These are phyloP conservation scores for Amaranthus hypochondriacus DNA, from an alignment of 148 eudicot species.

Conservation along the genomic window DNA sequence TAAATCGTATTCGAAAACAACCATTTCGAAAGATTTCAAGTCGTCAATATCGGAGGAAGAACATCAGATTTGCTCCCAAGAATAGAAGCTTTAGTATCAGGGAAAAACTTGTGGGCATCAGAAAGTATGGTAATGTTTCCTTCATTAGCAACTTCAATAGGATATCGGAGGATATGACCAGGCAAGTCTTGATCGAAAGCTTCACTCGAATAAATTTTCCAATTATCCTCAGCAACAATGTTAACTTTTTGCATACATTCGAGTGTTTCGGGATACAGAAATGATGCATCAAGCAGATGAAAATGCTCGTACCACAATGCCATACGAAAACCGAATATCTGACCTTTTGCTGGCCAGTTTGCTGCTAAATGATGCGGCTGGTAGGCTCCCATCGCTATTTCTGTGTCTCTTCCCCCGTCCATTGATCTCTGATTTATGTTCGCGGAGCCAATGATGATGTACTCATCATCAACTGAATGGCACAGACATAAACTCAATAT, in stretches of 20 bases:
- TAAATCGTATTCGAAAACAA: neutral
- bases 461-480: constrained; percentile 69
- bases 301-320: constrained; percentile 77
- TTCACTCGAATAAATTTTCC: constrained; percentile 42
- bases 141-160: constrained; percentile 33
- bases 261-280: constrained; percentile 40
- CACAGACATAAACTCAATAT: neutral
- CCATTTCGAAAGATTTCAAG: constrained; percentile 6
- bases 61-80: constrained; percentile 39
- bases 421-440: constrained; percentile 83
- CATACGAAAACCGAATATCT: constrained; percentile 56
- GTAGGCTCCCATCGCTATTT: constrained; percentile 86
- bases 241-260: constrained; percentile 52
- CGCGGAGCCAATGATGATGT: constrained; percentile 80
- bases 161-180: constrained; percentile 63
- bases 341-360: constrained; percentile 36
- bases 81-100: constrained; percentile 63
- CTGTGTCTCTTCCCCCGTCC: constrained; percentile 75
- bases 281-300: constrained; percentile 15
- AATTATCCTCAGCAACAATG: constrained; percentile 40
- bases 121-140: constrained; percentile 43
- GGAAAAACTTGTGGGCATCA: constrained; percentile 40
- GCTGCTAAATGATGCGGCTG: constrained; percentile 58
- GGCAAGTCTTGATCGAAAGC: constrained; percentile 37
- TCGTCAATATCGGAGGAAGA: constrained; percentile 60